phyloP scores from a whole-genome alignment of 2,329 filamentous ascomycete genomes.

The Fusarium sp. region DNA sequence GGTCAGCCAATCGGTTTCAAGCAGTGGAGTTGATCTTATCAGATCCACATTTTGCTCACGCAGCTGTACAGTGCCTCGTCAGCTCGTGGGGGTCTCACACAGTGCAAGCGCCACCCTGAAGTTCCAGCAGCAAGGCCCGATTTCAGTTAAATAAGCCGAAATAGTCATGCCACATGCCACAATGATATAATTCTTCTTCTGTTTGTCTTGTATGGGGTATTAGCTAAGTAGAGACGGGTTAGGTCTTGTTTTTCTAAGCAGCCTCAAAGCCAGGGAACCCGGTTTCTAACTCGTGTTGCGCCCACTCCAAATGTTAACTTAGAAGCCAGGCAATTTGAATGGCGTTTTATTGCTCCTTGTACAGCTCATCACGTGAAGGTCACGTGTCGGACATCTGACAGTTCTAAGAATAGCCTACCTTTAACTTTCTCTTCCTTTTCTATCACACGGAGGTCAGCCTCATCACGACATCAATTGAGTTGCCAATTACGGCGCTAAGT shows the following conservation, averaged over 20 bases:
- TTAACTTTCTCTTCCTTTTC: no score
- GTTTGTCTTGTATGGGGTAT: neutral
- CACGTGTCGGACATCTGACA: no score
- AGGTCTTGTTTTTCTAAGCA: neutral
- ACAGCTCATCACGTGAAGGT: no score
- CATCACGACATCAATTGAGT: no score
- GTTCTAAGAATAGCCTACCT: no score
- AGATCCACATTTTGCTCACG: no score
- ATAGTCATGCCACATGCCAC: neutral
- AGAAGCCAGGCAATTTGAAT: no score
- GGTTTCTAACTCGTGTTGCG: neutral
- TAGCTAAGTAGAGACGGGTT: neutral
- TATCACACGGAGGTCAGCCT: no score
- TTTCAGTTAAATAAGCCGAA: neutral
- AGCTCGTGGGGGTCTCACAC: neutral
- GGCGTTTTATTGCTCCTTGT: no score
- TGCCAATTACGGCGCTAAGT: no score
- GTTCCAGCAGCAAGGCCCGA: neutral
- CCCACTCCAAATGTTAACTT: accelerated
- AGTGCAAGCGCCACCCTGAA: neutral
- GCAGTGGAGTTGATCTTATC: neutral
- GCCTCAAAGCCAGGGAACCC: neutral
- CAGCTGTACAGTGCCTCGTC: no score
- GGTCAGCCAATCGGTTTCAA: neutral
- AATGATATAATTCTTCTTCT: neutral